Conservation (phyloP, 2,329 filamentous ascomycete species). For the Aspergillus sp. region DNA sequence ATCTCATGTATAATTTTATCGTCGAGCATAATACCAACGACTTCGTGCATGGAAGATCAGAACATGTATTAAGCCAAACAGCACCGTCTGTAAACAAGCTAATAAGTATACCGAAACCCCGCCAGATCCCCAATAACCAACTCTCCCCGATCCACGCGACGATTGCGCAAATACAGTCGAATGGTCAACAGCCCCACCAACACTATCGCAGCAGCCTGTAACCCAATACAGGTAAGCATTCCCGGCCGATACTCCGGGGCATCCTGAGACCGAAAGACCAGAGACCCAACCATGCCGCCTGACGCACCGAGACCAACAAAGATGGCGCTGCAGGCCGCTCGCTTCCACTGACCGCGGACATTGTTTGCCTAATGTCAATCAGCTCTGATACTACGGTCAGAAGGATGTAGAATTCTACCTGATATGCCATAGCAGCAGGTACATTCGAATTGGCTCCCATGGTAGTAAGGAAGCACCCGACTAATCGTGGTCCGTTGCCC, state of each 20-base stretch:
- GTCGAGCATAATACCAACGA: no score
- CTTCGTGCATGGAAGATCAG: not conserved
- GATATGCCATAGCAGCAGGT: conserved; percentile 34
- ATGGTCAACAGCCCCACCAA: conserved; percentile 28
- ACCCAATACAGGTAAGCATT: conserved; percentile 17
- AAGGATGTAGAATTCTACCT: conserved; percentile 5
- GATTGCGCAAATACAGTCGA: conserved; percentile 35
- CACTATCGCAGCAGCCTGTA: conserved; percentile 24
- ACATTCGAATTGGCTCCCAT: conserved; percentile 34
- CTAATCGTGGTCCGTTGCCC: conserved; percentile 25
- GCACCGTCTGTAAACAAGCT: not conserved
- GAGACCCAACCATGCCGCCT: conserved; percentile 17
- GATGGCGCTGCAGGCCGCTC: conserved; percentile 25
- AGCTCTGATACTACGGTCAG: no score
- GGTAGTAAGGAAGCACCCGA: conserved; percentile 34
- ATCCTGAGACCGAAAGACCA: conserved; percentile 20
- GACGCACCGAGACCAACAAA: conserved; percentile 21
- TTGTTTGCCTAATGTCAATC: conserved; percentile 30
- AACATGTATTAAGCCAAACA: not conserved
- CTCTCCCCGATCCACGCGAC: conserved; percentile 34
- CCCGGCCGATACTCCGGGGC: conserved; percentile 18
- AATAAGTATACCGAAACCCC: conserved; percentile 37
- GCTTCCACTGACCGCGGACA: conserved; percentile 32
- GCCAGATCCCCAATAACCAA: conserved; percentile 37
- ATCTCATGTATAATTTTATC: no score